Base-by-base conservation (phyloP, 345 rosid genomes). In the Rhodamnia rubescens region DNA sequence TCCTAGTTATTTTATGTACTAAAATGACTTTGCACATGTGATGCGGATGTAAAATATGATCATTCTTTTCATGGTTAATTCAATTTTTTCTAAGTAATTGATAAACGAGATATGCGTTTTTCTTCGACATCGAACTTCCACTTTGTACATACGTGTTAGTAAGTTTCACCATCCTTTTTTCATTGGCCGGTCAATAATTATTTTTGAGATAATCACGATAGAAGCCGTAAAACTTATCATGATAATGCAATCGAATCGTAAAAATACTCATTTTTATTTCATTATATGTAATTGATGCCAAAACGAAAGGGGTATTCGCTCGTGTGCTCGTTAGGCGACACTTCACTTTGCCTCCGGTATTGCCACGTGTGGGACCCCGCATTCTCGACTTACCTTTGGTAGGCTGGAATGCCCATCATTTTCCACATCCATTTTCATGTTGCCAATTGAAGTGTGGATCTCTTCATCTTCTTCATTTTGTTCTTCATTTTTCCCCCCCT, bases 271-370 rank as follows among this genome's bases (percentile, higher is more conserved):
- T 36, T 18, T 16, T 59, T 14, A 7, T 59, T 27, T 27, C 36
- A 27, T 13, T 61, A 27, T 61, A 61, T 7, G 10, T 15, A 29
- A 61, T 61, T 15, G 15, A 14, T 27, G 5, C 32, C 21, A 18
- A 61, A 61, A 61, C 4, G 14, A 61, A 8, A 24, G 44, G 42
- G 32, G 32, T 32, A 32, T 64, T 64, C 0, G 0, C 22, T 16
- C 11, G 0, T 0, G 0, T 3, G 5, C 22, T 32, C 12, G 1
- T 9, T 2, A 32, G 11, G 10, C 1, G 5, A 64, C n/a, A n/a
- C 74, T 61, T 29, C 21, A 27, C 20, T 29, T 61, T 29, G 1
- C 75, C 11, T 0, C 5, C 4, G 22, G 4, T 5, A 29, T 64
- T 64, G 1, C 22, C 75, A 29, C 6, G 1, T 58, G n/a, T n/a